Base-by-base conservation (phyloP, 1,284 basidiomycete species). In the Amylostereum areolatum region DNA sequence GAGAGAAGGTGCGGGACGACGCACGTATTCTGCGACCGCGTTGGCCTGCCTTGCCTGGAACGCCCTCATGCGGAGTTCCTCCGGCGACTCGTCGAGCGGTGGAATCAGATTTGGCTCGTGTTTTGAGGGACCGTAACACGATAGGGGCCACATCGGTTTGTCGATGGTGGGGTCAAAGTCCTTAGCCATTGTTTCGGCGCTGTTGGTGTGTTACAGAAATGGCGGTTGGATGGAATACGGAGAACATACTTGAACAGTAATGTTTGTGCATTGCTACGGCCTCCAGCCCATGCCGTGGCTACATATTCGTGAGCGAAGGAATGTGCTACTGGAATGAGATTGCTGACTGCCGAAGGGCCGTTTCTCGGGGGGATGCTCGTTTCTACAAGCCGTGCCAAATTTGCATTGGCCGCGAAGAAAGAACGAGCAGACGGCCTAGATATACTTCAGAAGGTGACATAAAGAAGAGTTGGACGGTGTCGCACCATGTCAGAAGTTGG, bases 121-220 rank as follows among this genome's bases (percentile, higher is more conserved):
- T 61, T 94, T 93, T 0, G 83, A 81, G 25, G 89, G 81, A 0
- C 78, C 92, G 62, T 89, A 97, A 0, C 80, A 85, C 0, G 90
- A 85, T 0, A 95, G 68, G n/a, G 85, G 83, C 86, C 89, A 97
- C 5, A 78, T 49, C 0, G 93, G 94, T 58, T 81, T 83, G 24
- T 92, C 89, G 3, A 65, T 66, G n/a, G 65, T 65, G 5, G 66
- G 62, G 3, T 77, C 80, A n/a, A 92, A 59, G 58, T 92, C 89
- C 39, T 67, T 70, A 11, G 62, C 61, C 31, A 90, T 75, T 1
- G 73, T 66, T 11, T 89, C 85, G n/a, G 67, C 57, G 12, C 85
- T 90, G 59, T 32, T 37, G 43, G 8, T 52, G 28, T 35, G 44
- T 35, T 41, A 50, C 45, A 35, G 32, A 18, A 35, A 7, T 24